A percentile compares a stretch with the other conserved stretches of the same genome.
These are phyloP conservation scores for Fusarium euwallaceae DNA, from an alignment of 2,329 filamentous ascomycete genomes.

Conservation along the genomic window DNA sequence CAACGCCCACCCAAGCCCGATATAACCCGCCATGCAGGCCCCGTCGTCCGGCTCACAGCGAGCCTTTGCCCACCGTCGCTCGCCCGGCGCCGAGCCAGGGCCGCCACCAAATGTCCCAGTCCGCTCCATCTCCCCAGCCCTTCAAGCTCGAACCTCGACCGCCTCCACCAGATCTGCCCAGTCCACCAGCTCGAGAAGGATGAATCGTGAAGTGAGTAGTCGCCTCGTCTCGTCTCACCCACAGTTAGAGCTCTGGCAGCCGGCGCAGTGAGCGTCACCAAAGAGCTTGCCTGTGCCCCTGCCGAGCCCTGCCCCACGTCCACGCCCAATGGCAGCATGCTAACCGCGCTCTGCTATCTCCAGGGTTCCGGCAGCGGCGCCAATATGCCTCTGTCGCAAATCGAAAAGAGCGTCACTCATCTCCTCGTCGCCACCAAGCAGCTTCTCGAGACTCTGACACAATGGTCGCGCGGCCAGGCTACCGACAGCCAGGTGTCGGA, in stretches of 20 bases:
- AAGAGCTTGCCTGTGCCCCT: conserved; percentile 29
- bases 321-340: conserved; percentile 37
- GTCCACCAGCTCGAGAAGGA: conserved; percentile 49
- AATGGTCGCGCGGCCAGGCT: conserved; percentile 94
- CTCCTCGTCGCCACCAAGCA: conserved; percentile 98
- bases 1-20: background rate
- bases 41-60: conserved; percentile 60
- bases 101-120: conserved; percentile 68
- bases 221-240: conserved; percentile 4
- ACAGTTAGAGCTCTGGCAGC: conserved; percentile 3
- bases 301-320: conserved; percentile 39
- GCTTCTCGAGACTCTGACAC: conserved; percentile 94
- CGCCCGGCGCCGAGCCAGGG: conserved; percentile 72
- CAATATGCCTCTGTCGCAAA: conserved; percentile 88
- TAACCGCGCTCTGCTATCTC: conserved; percentile 42
- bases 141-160: conserved; percentile 74
- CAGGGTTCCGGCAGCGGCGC: conserved; percentile 69
- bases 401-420: conserved; percentile 98
- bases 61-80: conserved; percentile 68
- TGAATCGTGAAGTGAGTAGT: conserved; percentile 52
- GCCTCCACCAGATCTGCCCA: conserved; percentile 75
- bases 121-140: conserved; percentile 72
- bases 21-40: conserved; percentile 38
- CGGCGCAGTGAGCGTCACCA: conserved; percentile 7
- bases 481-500: conserved; percentile 97